phyloP scores from a whole-genome alignment of 768 basidiomycete genomes.

The Epithele typhae region DNA sequence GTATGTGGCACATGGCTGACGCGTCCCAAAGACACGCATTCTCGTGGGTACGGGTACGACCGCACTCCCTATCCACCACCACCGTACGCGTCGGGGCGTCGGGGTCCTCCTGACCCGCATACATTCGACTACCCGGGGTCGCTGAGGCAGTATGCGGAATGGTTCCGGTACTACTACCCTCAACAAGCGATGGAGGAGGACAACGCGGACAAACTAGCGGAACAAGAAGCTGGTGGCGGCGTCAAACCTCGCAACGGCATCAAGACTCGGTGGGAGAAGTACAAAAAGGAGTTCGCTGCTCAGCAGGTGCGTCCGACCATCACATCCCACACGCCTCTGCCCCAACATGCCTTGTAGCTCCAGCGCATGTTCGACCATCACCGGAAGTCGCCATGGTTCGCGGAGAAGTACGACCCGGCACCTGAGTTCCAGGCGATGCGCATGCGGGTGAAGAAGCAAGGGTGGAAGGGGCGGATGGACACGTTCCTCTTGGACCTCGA shows the following conservation, averaged over 20 bases:
- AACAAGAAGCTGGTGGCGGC: conserved; percentile 78
- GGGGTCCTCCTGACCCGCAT: conserved; percentile 73
- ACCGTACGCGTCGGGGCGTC: conserved; percentile 36
- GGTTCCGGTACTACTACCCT: conserved; percentile 77
- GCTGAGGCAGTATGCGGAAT: conserved; percentile 82
- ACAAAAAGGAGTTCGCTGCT: conserved; percentile 86
- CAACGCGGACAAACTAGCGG: conserved; percentile 76
- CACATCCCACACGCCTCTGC: conserved; percentile 1
- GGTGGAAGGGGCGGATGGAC: conserved; percentile 73
- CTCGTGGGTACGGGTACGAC: conserved; percentile 60
- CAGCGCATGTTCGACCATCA: conserved; percentile 96
- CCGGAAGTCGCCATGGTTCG: conserved; percentile 94
- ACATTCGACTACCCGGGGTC: conserved; percentile 78
- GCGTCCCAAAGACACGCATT: conserved; percentile 63
- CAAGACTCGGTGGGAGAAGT: conserved; percentile 84
- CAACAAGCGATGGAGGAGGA: conserved; percentile 81
- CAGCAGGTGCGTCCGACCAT: conserved; percentile 65
- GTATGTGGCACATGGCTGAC: no score
- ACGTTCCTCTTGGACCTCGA: conserved; percentile 78
- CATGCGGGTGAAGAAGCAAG: conserved; percentile 74
- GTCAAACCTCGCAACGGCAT: conserved; percentile 83
- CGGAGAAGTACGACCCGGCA: conserved; percentile 87
- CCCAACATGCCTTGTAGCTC: conserved; percentile 52
- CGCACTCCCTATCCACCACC: conserved; percentile 48
- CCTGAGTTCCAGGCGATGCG: conserved; percentile 69